Conservation (phyloP, 2,329 filamentous ascomycete species). For the Cylindrodendrum hubeiense region DNA sequence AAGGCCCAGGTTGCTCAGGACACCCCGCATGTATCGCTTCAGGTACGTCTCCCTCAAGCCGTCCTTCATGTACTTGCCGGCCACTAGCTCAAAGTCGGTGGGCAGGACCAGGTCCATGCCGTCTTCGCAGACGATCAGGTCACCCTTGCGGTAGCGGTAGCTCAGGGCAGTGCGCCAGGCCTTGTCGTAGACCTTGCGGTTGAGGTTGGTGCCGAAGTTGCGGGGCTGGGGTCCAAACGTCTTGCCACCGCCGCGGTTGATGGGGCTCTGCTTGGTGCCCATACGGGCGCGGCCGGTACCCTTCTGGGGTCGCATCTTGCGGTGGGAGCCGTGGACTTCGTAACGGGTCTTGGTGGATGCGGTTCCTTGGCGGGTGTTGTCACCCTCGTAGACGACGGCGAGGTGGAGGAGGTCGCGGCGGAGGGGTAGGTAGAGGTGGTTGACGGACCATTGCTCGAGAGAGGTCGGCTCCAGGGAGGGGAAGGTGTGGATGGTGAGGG, state of each 20-base stretch:
- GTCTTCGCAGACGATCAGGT: slow-evolving; percentile 87
- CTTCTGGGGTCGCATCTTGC: slow-evolving; percentile 89
- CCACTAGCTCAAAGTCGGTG: slow-evolving; percentile 60
- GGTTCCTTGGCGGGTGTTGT: slow-evolving; percentile 87
- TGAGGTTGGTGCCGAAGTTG: slow-evolving; percentile 88
- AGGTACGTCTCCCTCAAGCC: slow-evolving; percentile 68
- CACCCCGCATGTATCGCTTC: slow-evolving; percentile 72
- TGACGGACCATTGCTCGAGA: slow-evolving; percentile 82
- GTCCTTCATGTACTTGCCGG: slow-evolving; percentile 57
- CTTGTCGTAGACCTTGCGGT: slow-evolving; percentile 92
- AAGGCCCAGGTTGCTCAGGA: slow-evolving; percentile 79
- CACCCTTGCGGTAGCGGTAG: slow-evolving; percentile 88
- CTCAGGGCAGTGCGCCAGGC: slow-evolving; percentile 95
- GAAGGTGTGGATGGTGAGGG: slow-evolving; percentile 90
- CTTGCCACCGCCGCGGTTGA: slow-evolving; percentile 88
- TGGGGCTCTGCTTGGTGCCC: slow-evolving; percentile 84
- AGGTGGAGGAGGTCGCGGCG: slow-evolving; percentile 93
- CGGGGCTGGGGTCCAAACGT: slow-evolving; percentile 90
- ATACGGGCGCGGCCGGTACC: slow-evolving; percentile 84
- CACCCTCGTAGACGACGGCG: slow-evolving; percentile 92
- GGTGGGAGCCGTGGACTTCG: slow-evolving; percentile 86
- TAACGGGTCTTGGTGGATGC: slow-evolving; percentile 84
- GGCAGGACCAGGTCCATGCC: slow-evolving; percentile 75
- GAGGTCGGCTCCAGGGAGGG: slow-evolving; percentile 86
- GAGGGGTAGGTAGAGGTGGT: slow-evolving; percentile 88